phyloP scores from a whole-genome alignment of 768 basidiomycete genomes.

The Hypholoma sublateritium region DNA sequence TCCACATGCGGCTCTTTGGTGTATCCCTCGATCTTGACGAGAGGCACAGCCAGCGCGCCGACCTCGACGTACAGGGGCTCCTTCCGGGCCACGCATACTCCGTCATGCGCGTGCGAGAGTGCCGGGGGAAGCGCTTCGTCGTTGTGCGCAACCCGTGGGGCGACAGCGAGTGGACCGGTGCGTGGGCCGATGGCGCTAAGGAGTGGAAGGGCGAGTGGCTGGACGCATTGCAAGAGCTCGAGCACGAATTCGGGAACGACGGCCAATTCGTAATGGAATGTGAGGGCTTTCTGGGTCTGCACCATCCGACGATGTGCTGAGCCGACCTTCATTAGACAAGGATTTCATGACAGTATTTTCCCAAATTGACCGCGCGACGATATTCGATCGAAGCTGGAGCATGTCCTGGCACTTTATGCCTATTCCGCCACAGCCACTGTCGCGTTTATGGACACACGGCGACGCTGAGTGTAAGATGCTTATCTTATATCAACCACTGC shows the following conservation, averaged over 20 bases:
- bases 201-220: slow-evolving; percentile 46
- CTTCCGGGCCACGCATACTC: slow-evolving; percentile 40
- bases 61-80: slow-evolving; percentile 27
- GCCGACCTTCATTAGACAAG: slow-evolving; percentile 18
- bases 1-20: background rate
- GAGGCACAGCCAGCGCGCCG: slow-evolving; percentile 18
- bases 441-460: slow-evolving; percentile 44
- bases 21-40: slow-evolving; percentile 14
- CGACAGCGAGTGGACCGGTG: slow-evolving; percentile 39
- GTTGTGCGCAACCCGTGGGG: slow-evolving; percentile 50
- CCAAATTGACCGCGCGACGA: slow-evolving; percentile 34
- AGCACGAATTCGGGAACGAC: slow-evolving; percentile 39
- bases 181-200: slow-evolving; percentile 43
- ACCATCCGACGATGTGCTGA: background rate
- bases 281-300: slow-evolving; percentile 12
- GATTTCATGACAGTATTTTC: slow-evolving; percentile 41
- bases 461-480: slow-evolving; percentile 42
- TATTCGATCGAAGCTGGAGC: slow-evolving; percentile 43
- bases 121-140: slow-evolving; percentile 42
- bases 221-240: slow-evolving; percentile 30
- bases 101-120: slow-evolving; percentile 40
- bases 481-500: background rate
- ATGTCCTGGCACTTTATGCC: slow-evolving; percentile 43
- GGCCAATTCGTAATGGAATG: slow-evolving; percentile 49
- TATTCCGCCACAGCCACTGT: slow-evolving; percentile 30